Evolutionary conservation across 306 rosid species (phyloP), one percentile per base, ranked within the genome.

Genomic region (Cucurbita argyrosperma): DNA sequence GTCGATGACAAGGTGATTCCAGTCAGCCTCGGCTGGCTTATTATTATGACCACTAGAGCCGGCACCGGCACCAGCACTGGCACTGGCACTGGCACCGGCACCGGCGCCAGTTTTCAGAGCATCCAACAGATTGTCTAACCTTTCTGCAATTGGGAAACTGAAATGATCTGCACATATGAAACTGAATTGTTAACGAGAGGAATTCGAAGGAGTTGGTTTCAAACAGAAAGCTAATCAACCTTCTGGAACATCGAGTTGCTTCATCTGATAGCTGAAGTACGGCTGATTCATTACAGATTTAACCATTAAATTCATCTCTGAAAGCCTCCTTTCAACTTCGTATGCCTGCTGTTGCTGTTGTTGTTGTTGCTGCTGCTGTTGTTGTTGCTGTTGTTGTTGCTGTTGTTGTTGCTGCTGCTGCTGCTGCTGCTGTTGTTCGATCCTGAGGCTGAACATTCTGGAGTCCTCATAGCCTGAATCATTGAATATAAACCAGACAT

Each of bases 281-380:
- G 87, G 79, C 47, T 76, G 81, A 56, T 23, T 61, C 5, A 75
- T 43, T 42, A 81, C 38, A 10, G 83, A 62, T 53, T 78, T 84
- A 59, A 35, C 76, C 10, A 56, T n/a, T 30, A 84, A 76, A 52
- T 74, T 85, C 59, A 87, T 59, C 81, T 64, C 82, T 3, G 89
- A 81, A 59, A 88, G 77, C 74, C 84, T 81, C 77, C 84, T 83
- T 65, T 87, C 82, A 14, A 80, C 11, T 82, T 87, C 92, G 14
- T 9, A 14, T 47, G 51, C 51, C 14, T 47, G 51, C 51, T 47
- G 51, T 10, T 47, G 51, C 26, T 7, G 45, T 3, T 59, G 46
- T 18, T 64, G 35, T 13, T 79, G 79, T 4, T 30, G 35, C 35
- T 30, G 35, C 30, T 26, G 30, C 15, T 40, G 69, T 13, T 59